Percentiles rank a stretch among this genome's conserved stretches.
Evolutionary conservation across 1,139 yeast genomes (phyloP).

Genomic region (Geotrichum restrictum): DNA sequence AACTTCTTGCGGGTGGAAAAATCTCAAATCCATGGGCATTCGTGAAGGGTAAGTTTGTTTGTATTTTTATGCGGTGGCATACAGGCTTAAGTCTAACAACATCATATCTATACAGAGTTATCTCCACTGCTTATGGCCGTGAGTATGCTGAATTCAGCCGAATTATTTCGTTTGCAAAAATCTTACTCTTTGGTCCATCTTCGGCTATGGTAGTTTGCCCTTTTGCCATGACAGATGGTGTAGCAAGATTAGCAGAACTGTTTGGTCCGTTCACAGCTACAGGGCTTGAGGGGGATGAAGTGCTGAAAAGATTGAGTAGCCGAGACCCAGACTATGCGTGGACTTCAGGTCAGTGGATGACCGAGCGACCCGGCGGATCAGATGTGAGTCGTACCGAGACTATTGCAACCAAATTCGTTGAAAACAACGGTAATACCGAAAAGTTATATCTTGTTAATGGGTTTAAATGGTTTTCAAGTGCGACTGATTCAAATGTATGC

Average conservation of each 20-base stretch:
- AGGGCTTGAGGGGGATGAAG: constrained; percentile 19
- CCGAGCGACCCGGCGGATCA: constrained; percentile 38
- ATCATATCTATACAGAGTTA: constrained; percentile 22
- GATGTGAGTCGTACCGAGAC: constrained; percentile 36
- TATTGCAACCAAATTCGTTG: constrained; percentile 25
- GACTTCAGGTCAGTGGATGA: constrained; percentile 40
- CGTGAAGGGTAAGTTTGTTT: constrained; percentile 27
- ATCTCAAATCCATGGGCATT: constrained; percentile 31
- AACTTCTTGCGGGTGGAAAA: constrained; percentile 36
- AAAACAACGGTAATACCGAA: constrained; percentile 5
- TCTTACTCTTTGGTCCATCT: constrained; percentile 33
- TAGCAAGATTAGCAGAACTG: constrained; percentile 33
- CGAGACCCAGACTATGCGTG: constrained; percentile 32
- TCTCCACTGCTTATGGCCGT: constrained; percentile 33
- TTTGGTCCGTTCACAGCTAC: constrained; percentile 23
- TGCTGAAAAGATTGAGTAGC: constrained; percentile 28
- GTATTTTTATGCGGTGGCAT: no score
- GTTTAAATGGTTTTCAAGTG: constrained; percentile 38
- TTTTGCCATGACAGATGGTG: constrained; percentile 39
- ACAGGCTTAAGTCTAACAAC: no score
- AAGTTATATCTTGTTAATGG: constrained; percentile 31
- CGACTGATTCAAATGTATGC: constrained; percentile 36
- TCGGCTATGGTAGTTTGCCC: constrained; percentile 37
- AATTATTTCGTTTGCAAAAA: constrained; percentile 31
- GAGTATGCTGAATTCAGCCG: constrained; percentile 29